These are phyloP conservation scores for Chaetomium fimeti DNA, from an alignment of 495 filamentous ascomycete genomes.

Conservation along the genomic window DNA sequence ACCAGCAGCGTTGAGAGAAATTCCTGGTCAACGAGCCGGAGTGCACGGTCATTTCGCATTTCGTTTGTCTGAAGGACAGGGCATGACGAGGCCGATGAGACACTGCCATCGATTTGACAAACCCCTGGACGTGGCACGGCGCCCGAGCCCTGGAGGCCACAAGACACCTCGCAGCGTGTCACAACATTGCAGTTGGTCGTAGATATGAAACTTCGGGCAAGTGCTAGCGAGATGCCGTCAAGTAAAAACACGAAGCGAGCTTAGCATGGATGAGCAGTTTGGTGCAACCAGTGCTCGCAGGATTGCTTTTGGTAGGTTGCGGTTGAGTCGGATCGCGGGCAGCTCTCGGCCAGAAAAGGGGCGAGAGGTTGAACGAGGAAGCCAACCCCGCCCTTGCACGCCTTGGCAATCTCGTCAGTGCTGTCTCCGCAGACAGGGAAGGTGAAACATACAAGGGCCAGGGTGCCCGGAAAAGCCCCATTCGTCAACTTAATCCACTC, in stretches of 20 bases:
- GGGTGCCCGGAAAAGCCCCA: not conserved
- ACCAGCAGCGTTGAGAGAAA: slow-evolving; percentile 2
- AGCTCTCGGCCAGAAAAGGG: not conserved
- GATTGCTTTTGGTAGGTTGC: not conserved
- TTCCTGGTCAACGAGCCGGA: not conserved
- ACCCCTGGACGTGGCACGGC: not conserved
- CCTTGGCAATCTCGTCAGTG: slow-evolving; percentile 1
- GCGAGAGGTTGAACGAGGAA: not conserved
- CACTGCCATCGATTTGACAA: not conserved
- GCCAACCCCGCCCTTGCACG: slow-evolving; percentile 11
- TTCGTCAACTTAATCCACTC: slow-evolving; percentile 8
- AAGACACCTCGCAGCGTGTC: not conserved
- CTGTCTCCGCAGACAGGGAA: slow-evolving; percentile 9
- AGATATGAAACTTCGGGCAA: slow-evolving; percentile 9
- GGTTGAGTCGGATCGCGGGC: not conserved
- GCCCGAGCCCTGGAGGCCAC: not conserved
- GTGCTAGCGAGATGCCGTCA: not conserved
- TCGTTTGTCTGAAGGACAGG: not conserved
- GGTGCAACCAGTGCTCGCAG: not conserved
- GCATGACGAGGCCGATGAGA: slow-evolving; percentile 10
- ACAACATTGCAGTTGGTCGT: not conserved
- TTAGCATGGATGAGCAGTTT: not conserved
- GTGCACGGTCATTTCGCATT: not conserved
- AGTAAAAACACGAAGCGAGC: slow-evolving; percentile 9
- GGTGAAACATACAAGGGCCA: slow-evolving; percentile 17